Conservation (phyloP, 129 eudicot genomes). For the Chrysanthemum makinoi region DNA sequence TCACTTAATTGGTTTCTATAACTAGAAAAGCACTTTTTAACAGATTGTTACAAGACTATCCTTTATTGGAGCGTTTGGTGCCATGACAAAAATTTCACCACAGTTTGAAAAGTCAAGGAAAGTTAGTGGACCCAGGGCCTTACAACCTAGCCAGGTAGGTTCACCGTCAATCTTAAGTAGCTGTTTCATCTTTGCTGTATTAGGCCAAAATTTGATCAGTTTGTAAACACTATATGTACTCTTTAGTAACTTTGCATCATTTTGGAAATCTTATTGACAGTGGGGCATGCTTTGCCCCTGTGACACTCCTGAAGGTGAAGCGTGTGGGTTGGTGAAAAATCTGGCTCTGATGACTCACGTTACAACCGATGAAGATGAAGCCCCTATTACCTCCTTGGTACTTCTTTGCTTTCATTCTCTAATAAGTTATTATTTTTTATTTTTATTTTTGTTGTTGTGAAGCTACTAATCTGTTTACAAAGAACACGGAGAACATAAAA, state of each 20-base stretch:
- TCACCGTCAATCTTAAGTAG: not conserved
- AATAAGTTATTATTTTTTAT: not conserved
- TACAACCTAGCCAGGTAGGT: conserved; percentile 94
- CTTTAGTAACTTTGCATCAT: not conserved
- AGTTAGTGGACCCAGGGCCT: conserved; percentile 99
- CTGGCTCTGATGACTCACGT: conserved; percentile 95
- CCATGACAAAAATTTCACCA: conserved; percentile 80
- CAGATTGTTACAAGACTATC: conserved; percentile 90
- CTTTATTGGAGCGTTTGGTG: conserved; percentile 71
- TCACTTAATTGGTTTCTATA: not conserved
- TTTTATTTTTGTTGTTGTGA: not conserved
- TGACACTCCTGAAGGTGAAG: conserved; percentile 99
- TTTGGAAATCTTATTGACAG: conserved; percentile 40
- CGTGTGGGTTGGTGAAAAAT: conserved; percentile 92
- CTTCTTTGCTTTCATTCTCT: conserved; percentile 5
- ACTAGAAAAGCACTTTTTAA: conserved; percentile 7
- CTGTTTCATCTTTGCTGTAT: not conserved
- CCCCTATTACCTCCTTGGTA: conserved; percentile 83
- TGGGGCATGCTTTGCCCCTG: conserved; percentile 99
- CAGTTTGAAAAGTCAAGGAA: conserved; percentile 95
- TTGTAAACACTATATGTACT: not conserved
- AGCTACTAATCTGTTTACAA: not conserved
- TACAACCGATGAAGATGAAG: conserved; percentile 94
- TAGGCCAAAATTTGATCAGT: not conserved
- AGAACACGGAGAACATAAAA: not conserved